Percentiles rank a stretch among this genome's conserved stretches.
These are phyloP conservation scores for Laguncularia racemosa DNA, from an alignment of 345 rosid species.

Conservation along the genomic window DNA sequence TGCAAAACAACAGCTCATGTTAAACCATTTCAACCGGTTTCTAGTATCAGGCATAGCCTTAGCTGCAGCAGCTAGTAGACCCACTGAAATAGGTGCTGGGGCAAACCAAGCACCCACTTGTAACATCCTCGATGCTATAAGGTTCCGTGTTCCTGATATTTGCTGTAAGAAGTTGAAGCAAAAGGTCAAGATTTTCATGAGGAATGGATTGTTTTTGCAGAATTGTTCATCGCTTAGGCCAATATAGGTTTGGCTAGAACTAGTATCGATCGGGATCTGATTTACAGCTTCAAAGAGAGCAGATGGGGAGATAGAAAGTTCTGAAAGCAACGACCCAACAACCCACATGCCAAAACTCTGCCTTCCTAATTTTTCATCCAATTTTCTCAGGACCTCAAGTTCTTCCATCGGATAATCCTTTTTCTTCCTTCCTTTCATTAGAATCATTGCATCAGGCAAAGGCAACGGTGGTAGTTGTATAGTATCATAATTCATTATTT, in stretches of 20 bases:
- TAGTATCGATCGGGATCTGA: constrained; percentile 49
- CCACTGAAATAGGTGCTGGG: constrained; percentile 54
- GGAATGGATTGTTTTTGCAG: constrained; percentile 64
- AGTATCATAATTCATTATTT: constrained; percentile 67
- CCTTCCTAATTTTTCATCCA: constrained; percentile 71
- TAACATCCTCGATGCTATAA: constrained; percentile 65
- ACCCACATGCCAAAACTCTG: constrained; percentile 71
- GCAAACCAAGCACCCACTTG: constrained; percentile 91
- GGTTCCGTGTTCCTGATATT: constrained; percentile 50
- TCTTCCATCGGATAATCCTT: constrained; percentile 56
- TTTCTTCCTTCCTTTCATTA: constrained; percentile 62
- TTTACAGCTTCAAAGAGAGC: constrained; percentile 67
- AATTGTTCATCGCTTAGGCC: constrained; percentile 50
- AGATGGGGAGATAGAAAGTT: constrained; percentile 62
- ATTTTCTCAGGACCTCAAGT: constrained; percentile 48
- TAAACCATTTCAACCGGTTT: constrained; percentile 46
- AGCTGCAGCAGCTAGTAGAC: constrained; percentile 59
- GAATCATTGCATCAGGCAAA: constrained; percentile 59
- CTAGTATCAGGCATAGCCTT: constrained; percentile 49
- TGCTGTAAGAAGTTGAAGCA: constrained; percentile 58
- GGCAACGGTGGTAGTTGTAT: constrained; percentile 52
- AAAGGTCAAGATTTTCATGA: constrained; percentile 51
- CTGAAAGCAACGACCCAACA: constrained; percentile 68
- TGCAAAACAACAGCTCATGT: constrained; percentile 54
- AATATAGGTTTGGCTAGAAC: constrained; percentile 23